Evolutionary conservation across 78 protist species (phyloP), one percentile per base, ranked within the genome.

Genomic region (Blattamonas nauphoetae): DNA sequence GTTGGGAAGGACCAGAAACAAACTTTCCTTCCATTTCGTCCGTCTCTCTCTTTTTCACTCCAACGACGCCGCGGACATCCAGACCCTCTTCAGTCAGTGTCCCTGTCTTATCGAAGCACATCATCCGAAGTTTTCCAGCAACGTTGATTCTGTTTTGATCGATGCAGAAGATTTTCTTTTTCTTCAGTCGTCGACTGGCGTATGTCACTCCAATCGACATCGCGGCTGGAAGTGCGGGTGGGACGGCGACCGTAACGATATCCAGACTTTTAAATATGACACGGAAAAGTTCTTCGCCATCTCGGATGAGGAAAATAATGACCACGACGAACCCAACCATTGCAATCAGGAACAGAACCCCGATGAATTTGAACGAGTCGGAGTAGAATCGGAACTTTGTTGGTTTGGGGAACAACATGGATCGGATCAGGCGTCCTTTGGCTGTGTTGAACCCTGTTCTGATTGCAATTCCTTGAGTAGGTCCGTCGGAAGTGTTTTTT

Each of bases 101-200:
- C 29, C 98, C 98, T 5, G 98, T 96, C 88, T 94, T 96, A 87
- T 94, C 97, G 45, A 94, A 94, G 45, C 93, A 90, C 55, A 92
- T 88, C 38, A 91, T 81, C 34, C 86, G 1, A 41, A 93, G 38
- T 71, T 93, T 88, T 42, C 96, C 97, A 78, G 90, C 85, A 46
- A 91, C 93, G 44, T 90, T 90, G 45, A 92, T 86, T 5, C 95
- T 63, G 33, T 86, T 44, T 0, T 96, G 96, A 1, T 81, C 33
- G 38, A 92, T 91, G 88, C 96, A 92, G 92, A 63, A 93, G 80
- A 94, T 89, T 0, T 64, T 32, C 0, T 21, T 5, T 44, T 78
- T 80, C 41, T 88, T 89, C 38, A 94, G 84, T 29, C 94, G 90
- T 33, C 38, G 1, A 33, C 91, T 0, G 43, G 96, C 93, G 82